Evolutionary conservation across 345 rosid species (phyloP), one percentile per base, ranked within the genome.

Genomic region (Laguncularia racemosa): DNA sequence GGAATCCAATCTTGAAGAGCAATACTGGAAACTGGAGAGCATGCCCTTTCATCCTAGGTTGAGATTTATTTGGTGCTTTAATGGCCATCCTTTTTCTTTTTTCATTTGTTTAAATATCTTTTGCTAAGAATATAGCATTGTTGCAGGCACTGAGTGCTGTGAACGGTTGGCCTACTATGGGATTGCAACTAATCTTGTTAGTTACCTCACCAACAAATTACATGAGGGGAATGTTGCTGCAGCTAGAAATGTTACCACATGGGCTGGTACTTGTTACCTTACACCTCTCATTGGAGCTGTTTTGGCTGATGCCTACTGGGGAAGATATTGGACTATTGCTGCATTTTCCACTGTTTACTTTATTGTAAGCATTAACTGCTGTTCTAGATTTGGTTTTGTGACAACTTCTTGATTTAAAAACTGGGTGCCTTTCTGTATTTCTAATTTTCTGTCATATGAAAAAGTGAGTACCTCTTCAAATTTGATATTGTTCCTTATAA

Each of bases 261-360:
- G 97, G 97, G 67, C 76, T 62, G 97, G 96, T 43, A 93, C 97
- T 63, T 89, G 96, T 73, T 89, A 93, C 65, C 81, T 93, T 13
- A 76, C 99, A 20, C 99, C 99, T 60, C 89, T 93, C 50, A 78
- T 86, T 60, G 99, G 99, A 59, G 95, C 97, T 14, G 67, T 86
- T 19, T 15, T 93, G 52, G 99, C 97, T 23, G 99, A 93, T 83
- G 91, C 97, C 40, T 93, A 83, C 54, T 87, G 96, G 96, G 99
- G 99, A 67, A 68, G 97, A 85, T 93, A 89, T 84, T 82, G 96
- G 96, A 89, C 99, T 0, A 93, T 93, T 12, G 97, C 92, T 65
- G 63, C 73, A 50, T 89, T 93, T 83, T 93, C 97, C 38, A 76
- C 83, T 4, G 78, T 87, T 52, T 89, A 93, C 67, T 83, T 89